Evolutionary conservation across 75 land plant genomes (phyloP), one percentile per base, ranked within the genome.

Genomic region (Sequoiadendron giganteum): DNA sequence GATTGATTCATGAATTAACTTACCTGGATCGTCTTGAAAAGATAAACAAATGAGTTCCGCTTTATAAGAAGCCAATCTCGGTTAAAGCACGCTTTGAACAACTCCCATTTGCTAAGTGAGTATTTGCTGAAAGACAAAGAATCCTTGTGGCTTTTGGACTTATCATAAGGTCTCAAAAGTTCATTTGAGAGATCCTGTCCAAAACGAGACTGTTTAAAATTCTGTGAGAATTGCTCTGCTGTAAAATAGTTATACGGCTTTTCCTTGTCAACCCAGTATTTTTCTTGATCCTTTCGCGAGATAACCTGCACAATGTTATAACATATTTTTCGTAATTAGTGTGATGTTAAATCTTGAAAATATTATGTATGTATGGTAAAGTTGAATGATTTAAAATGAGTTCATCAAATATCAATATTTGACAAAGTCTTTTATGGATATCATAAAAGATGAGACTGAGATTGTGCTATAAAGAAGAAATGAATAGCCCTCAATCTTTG

Each of bases 271-370:
- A 43, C 11, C 99, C 97, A 97, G 73, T 97, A 96, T 77, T 95
- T 96, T 88, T 89, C 92, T 89, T 96, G 99, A 85, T 97, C 97
- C 83, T 96, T 95, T 75, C 81, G 89, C 19, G 99, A 97, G 36
- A 92, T 90, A 14, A 97, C 97, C 98, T 97, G 90, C 55, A 11
- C 55, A 14, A 52, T 52, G 55, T 13, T 13, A 52, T 52, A 14
- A 45, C 8, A 45, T 45, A 7, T 45, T 45, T 7, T 45, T 5
- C 0, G 7, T 45, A 45, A 7, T 7, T 45, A 45, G 8, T 7
- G 8, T 45, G 48, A 6, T 45, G 48, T 45, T 45, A 7, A 45
- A 45, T 6, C 8, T 3, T 7, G 8, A 45, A 45, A 45, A 45
- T 45, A 7, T 7, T 7, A 45, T 45, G 48, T 7, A 42, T 2